A percentile compares a stretch with the other conserved stretches of the same genome.
These are phyloP conservation scores for Lachnellula suecica DNA, from an alignment of 2,329 filamentous ascomycete species.

Conservation along the genomic window DNA sequence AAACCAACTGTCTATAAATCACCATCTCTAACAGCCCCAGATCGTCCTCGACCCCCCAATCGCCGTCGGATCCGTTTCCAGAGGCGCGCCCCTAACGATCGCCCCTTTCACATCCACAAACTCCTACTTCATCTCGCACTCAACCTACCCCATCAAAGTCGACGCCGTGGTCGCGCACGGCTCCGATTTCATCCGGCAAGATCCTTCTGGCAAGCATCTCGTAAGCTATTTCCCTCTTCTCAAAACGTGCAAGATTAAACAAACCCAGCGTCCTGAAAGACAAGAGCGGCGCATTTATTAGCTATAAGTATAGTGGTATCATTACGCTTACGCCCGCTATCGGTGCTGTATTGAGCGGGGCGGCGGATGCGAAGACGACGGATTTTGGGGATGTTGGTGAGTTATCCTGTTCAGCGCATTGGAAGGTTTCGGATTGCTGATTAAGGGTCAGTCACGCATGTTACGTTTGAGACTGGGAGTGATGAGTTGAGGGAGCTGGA, in stretches of 20 bases:
- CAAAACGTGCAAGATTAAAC: conserved; percentile 18
- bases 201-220: conserved; percentile 37
- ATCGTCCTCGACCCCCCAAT: conserved; percentile 37
- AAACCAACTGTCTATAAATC: too few species aligned
- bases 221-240: conserved; percentile 1
- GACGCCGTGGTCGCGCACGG: conserved; percentile 40
- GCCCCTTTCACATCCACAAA: conserved; percentile 28
- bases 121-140: conserved; percentile 37
- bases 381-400: conserved; percentile 40
- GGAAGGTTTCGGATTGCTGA: conserved; percentile 4
- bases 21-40: conserved; percentile 25
- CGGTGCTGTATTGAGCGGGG: conserved; percentile 35
- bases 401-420: conserved; percentile 9
- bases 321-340: conserved; percentile 36
- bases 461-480: conserved; percentile 39
- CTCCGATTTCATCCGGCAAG: conserved; percentile 40
- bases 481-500: conserved; percentile 36
- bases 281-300: conserved; percentile 35
- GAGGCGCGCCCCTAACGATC: conserved; percentile 35
- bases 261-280: conserved; percentile 37
- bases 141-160: conserved; percentile 35
- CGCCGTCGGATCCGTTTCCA: conserved; percentile 23
- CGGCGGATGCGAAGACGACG: conserved; percentile 37
- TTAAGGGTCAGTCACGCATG: conserved; percentile 33
- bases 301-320: conserved; percentile 39